These are phyloP conservation scores for Gyrodon lividus DNA, from an alignment of 768 basidiomycete species.

Conservation along the genomic window DNA sequence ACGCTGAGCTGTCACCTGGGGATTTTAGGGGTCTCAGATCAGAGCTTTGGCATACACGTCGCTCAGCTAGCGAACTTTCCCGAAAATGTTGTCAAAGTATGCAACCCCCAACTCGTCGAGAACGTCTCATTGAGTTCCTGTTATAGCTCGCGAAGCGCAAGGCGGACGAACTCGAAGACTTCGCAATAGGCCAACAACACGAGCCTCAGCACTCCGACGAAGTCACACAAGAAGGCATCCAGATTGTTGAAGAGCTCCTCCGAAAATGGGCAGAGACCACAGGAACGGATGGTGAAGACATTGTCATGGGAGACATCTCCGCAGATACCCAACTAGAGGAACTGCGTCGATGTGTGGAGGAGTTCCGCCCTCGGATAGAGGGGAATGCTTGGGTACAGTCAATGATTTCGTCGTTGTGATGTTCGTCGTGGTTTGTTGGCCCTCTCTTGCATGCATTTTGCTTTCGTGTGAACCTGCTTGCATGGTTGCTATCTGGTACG, in stretches of 20 bases:
- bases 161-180: constrained; percentile 89
- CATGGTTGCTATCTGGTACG: neutral
- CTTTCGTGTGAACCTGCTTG: neutral
- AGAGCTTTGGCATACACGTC: constrained; percentile 98
- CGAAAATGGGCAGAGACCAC: constrained; percentile 53
- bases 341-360: constrained; percentile 61
- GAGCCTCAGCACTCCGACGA: constrained; percentile 52
- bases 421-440: neutral
- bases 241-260: constrained; percentile 78
- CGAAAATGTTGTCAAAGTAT: constrained; percentile 84
- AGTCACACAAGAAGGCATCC: constrained; percentile 74
- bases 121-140: neutral
- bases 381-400: constrained; percentile 75
- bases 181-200: constrained; percentile 46
- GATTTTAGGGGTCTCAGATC: constrained; percentile 79
- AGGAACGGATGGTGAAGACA: constrained; percentile 41
- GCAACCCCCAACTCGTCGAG: constrained; percentile 3
- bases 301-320: constrained; percentile 50
- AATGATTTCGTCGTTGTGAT: constrained; percentile 45
- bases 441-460: neutral
- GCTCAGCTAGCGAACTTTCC: constrained; percentile 98
- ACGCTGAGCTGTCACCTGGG: constrained; percentile 1
- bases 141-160: constrained; percentile 83
- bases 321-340: constrained; percentile 39
- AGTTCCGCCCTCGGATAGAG: constrained; percentile 69